A percentile compares a stretch with the other conserved stretches of the same genome.
phyloP scores from a whole-genome alignment of 805 yeast genomes.

The Kuraishia borneana region DNA sequence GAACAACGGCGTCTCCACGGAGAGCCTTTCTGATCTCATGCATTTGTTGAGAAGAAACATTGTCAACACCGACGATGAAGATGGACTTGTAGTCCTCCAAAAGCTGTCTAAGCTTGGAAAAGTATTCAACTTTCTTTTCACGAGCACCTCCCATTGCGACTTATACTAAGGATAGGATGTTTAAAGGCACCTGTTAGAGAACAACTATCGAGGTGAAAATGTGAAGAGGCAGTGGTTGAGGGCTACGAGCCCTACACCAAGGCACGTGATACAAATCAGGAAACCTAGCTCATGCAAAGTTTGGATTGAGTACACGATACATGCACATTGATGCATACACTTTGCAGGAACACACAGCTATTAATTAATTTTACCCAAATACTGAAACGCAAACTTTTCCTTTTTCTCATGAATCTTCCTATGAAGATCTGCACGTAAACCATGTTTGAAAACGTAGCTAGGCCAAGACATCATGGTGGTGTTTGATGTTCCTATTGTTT shows the following conservation, averaged over 20 bases:
- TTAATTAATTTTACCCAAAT: not conserved
- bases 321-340: too few relatives aligned
- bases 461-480: not conserved
- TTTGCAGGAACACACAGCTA: too few relatives aligned
- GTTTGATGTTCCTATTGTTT: not conserved
- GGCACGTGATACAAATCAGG: too few relatives aligned
- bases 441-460: not conserved
- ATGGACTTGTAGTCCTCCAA: constrained; percentile 95
- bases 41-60: constrained; percentile 99
- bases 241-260: too few relatives aligned
- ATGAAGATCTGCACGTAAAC: not conserved
- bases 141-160: constrained; percentile 99
- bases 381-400: not conserved
- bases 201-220: too few relatives aligned
- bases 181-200: constrained; percentile 81
- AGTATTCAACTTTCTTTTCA: constrained; percentile 95
- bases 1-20: constrained; percentile 89
- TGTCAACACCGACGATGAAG: constrained; percentile 99
- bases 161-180: constrained; percentile 74
- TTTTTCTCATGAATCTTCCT: not conserved
- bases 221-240: too few relatives aligned
- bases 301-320: too few relatives aligned
- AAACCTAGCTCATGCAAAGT: too few relatives aligned
- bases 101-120: constrained; percentile 87
- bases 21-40: constrained; percentile 97